These are phyloP conservation scores for Isatis tinctoria DNA, from an alignment of 345 rosid genomes.

Conservation along the genomic window DNA sequence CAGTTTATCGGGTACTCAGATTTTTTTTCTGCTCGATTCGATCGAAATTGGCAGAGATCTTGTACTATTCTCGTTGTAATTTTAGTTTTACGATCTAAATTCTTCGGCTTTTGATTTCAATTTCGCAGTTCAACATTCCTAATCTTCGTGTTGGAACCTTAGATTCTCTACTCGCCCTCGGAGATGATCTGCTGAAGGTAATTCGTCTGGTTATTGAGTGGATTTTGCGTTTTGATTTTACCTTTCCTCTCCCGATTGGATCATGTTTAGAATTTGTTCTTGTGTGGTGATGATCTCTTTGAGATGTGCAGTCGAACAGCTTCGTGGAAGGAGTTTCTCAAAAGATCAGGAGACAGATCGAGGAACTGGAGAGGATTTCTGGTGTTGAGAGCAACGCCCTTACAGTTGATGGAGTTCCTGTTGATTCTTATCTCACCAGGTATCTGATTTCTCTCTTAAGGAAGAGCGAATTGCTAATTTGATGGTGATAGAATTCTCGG, in stretches of 20 bases:
- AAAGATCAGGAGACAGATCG: constrained; percentile 98
- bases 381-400: constrained; percentile 79
- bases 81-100: not conserved
- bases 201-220: not conserved
- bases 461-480: not conserved
- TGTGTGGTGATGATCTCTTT: constrained; percentile 12
- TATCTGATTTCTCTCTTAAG: constrained; percentile 11
- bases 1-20: constrained; percentile 73
- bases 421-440: constrained; percentile 98
- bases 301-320: constrained; percentile 66
- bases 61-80: not conserved
- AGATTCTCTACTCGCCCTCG: constrained; percentile 91
- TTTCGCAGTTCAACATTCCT: constrained; percentile 81
- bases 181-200: constrained; percentile 96
- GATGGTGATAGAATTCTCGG: not conserved
- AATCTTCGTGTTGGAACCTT: constrained; percentile 98
- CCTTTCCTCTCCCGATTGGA: not conserved
- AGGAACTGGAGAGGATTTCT: constrained; percentile 87
- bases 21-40: not conserved
- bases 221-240: not conserved
- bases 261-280: not conserved
- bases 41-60: not conserved
- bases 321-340: constrained; percentile 91
- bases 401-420: constrained; percentile 92
- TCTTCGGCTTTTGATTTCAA: not conserved